These are phyloP conservation scores for Lasiosphaeriaceae sp. DNA, from an alignment of 495 filamentous ascomycete species.

Conservation along the genomic window DNA sequence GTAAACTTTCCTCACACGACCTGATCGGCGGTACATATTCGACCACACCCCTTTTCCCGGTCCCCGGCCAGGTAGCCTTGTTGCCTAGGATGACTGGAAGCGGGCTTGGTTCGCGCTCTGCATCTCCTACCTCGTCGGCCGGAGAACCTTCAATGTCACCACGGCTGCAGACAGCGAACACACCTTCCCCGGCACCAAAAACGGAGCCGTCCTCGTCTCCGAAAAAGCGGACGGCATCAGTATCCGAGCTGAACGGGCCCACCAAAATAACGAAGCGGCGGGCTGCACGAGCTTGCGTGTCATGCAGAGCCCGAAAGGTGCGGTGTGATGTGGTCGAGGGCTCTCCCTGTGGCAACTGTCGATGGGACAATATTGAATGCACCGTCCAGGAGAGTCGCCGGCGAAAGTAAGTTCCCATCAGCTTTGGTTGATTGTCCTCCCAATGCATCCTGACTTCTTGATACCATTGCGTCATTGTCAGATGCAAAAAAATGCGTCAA, in stretches of 20 bases:
- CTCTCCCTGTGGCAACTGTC: slow-evolving; percentile 84
- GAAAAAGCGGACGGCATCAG: too few species aligned
- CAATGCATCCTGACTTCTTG: not conserved
- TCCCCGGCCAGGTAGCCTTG: too few species aligned
- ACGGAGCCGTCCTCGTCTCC: too few species aligned
- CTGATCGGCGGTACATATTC: too few species aligned
- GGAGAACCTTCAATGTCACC: too few species aligned
- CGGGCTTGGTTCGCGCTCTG: too few species aligned
- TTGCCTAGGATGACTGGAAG: too few species aligned
- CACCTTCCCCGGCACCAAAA: too few species aligned
- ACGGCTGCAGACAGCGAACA: too few species aligned
- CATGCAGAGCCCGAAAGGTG: slow-evolving; percentile 85
- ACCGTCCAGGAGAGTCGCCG: slow-evolving; percentile 86
- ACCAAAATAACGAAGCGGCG: slow-evolving; percentile 60
- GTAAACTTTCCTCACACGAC: too few species aligned
- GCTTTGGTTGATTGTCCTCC: slow-evolving; percentile 3
- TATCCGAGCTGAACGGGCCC: slow-evolving; percentile 20
- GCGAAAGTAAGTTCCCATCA: slow-evolving; percentile 62
- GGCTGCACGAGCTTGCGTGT: slow-evolving; percentile 83
- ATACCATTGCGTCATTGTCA: slow-evolving; percentile 18
- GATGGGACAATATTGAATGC: slow-evolving; percentile 83
- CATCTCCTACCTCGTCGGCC: too few species aligned
- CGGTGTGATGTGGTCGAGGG: slow-evolving; percentile 89
- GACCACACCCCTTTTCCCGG: too few species aligned
- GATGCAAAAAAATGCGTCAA: slow-evolving; percentile 8